These are phyloP conservation scores for Filosporella fistucella DNA, from an alignment of 495 filamentous ascomycete species.

Conservation along the genomic window DNA sequence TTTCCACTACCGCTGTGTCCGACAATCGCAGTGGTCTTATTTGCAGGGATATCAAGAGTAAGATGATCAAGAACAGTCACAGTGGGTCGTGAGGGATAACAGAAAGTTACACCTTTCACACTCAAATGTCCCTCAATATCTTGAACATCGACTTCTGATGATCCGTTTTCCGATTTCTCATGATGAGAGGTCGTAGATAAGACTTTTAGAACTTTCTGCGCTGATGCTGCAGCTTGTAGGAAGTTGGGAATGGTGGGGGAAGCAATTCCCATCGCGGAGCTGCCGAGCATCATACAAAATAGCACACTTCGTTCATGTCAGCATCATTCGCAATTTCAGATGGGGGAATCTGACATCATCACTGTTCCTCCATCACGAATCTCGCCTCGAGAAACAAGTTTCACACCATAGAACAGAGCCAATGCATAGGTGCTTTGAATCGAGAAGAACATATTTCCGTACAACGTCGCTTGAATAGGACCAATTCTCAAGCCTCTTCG, in stretches of 20 bases:
- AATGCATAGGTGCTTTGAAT: neutral
- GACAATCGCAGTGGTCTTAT: constrained; percentile 47
- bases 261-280: neutral
- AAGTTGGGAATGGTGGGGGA: neutral
- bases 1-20: constrained; percentile 55
- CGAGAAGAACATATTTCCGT: neutral
- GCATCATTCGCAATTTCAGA: no score
- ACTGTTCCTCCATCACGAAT: constrained; percentile 1
- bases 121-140: neutral
- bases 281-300: constrained; percentile 2
- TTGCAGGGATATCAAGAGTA: constrained; percentile 47
- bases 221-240: neutral
- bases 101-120: neutral
- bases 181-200: neutral
- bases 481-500: neutral
- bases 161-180: neutral
- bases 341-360: neutral
- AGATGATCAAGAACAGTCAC: constrained; percentile 46
- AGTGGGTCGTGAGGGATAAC: constrained; percentile 46
- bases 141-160: neutral
- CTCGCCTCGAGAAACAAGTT: neutral
- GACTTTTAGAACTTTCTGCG: constrained; percentile 2
- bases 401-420: neutral
- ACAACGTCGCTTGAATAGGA: neutral
- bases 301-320: neutral